Percentiles rank a stretch among this genome's conserved stretches.
These are phyloP conservation scores for Diaporthe humulicola DNA, from an alignment of 2,329 filamentous ascomycete species.

Conservation along the genomic window DNA sequence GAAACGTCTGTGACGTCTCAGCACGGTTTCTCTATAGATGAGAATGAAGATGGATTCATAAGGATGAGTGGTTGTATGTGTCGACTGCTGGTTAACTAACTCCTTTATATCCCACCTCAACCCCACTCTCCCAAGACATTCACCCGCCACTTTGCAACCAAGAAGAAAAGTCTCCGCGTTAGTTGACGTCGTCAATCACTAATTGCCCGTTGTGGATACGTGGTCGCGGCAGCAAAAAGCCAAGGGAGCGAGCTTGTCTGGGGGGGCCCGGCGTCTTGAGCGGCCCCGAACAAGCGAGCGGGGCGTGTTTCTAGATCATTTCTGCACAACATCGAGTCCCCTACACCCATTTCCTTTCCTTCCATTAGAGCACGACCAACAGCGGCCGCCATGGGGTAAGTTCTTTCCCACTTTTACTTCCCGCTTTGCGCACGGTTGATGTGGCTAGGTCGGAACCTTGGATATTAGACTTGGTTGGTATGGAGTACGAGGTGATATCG, in stretches of 20 bases:
- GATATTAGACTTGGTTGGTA: not conserved
- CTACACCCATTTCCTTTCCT: not conserved
- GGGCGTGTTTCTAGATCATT: not conserved
- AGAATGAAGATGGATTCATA: not conserved
- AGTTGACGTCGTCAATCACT: not conserved
- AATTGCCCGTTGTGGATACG: not conserved
- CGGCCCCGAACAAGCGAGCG: slow-evolving; percentile 9
- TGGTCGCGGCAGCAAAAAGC: not conserved
- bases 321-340: slow-evolving; percentile 2
- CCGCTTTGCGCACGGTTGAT: not conserved
- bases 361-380: not conserved
- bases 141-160: not conserved
- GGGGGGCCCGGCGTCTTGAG: not conserved
- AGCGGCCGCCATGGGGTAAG: not conserved
- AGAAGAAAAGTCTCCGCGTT: not conserved
- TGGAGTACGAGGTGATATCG: not conserved
- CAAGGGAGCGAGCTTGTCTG: not conserved
- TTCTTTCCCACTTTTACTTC: not conserved
- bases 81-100: not conserved
- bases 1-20: not conserved
- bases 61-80: not conserved
- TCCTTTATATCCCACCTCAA: not conserved
- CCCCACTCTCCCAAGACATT: not conserved
- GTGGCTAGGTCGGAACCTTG: not conserved
- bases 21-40: not conserved